Percentiles rank a stretch among this genome's conserved stretches.
Evolutionary conservation across 106 monocot species (phyloP).

Genomic region (Alisma plantagoaquatica): DNA sequence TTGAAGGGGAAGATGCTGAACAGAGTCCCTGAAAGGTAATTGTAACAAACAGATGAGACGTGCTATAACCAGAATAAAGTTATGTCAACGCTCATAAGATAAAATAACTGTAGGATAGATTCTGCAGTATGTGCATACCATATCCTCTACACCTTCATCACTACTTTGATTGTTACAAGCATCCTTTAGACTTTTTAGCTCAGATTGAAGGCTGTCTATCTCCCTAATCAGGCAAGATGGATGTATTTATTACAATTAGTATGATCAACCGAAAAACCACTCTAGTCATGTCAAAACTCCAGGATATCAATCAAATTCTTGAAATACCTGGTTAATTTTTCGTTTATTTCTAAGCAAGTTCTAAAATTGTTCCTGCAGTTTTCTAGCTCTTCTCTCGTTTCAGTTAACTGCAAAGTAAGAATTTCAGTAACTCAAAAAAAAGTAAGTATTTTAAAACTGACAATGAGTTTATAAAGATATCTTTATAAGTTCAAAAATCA

Average conservation of each 20-base stretch:
- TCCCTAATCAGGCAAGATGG: too few species aligned
- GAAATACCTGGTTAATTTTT: conserved; percentile 56
- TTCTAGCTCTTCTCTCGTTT: conserved; percentile 61
- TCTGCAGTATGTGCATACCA: too few species aligned
- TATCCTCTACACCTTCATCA: conserved; percentile 18
- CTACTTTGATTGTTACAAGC: conserved; percentile 7
- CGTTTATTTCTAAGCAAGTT: conserved; percentile 57
- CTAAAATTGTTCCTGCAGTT: conserved; percentile 60
- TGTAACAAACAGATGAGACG: neutral
- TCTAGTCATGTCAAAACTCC: too few species aligned
- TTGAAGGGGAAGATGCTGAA: conserved; percentile 7
- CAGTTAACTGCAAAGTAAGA: conserved; percentile 61
- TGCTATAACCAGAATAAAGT: neutral
- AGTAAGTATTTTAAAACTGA: too few species aligned
- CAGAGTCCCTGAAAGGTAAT: conserved; percentile 32
- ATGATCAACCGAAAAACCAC: too few species aligned
- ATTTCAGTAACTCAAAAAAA: too few species aligned
- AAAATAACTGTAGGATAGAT: too few species aligned
- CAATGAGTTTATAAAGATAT: too few species aligned
- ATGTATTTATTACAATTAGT: too few species aligned
- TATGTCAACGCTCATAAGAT: neutral
- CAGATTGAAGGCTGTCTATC: conserved; percentile 28
- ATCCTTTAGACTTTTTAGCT: conserved; percentile 27
- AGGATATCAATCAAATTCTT: too few species aligned
- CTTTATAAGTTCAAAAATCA: too few species aligned